Evolutionary conservation across 345 rosid species (phyloP), one percentile per base, ranked within the genome.

Genomic region (Eucalyptus sp.): DNA sequence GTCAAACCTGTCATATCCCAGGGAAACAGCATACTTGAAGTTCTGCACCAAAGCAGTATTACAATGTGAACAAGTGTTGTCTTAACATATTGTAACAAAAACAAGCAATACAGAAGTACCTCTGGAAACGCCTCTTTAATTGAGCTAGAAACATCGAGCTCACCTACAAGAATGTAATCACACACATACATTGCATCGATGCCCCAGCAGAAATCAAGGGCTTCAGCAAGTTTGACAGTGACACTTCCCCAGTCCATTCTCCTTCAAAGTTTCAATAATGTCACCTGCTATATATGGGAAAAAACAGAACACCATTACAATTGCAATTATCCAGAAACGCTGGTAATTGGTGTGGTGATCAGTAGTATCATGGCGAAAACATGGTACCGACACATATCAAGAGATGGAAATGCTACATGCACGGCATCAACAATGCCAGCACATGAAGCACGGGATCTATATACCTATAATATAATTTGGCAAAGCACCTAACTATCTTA

Each of bases 241-340:
- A 96, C 95, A 91, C 94, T 93, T 87, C 98, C 99, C 99, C 95
- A 96, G 96, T 93, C 98, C 97, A 88, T 96, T 96, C 84, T 95
- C 96, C 94, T 91, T 96, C 95, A 96, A 90, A 27, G 93, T 96
- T 95, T 95, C 92, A 87, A 95, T 91, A 33, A 96, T 90, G 88
- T 95, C 96, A 94, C 97, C 99, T 96, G 94, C 87, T 58, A 51
- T 83, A 86, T 76, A 52, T 18, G 24, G 10, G 54, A 85, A 24
- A 33, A 88, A 87, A 86, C 62, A 25, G 41, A 50, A 89, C 87
- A 54, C 44, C 48, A 29, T 31, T 41, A 64, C 81, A 87, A 58
- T 48, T 68, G 18, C 64, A 52, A 71, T 24, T 31, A 51, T 41
- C 50, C 6, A 29, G 43, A 86, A 50, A n/a, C 41, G 44, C 50